Evolutionary conservation across 306 rosid genomes (phyloP), one percentile per base, ranked within the genome.

Genomic region (Medicago lupulina): DNA sequence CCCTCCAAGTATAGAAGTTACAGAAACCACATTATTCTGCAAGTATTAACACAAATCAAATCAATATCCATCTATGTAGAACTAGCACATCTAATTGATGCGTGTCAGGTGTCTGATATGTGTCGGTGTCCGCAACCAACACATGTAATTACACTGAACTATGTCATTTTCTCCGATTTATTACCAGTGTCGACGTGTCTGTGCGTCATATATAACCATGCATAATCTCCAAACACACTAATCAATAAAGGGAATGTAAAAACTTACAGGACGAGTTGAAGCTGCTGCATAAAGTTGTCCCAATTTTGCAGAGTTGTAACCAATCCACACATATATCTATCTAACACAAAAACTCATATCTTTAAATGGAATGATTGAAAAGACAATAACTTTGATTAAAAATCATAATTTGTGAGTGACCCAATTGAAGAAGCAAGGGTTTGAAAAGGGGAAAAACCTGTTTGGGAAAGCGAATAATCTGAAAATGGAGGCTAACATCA

Each of bases 211-310:
- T 25, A 25, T 25, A 25, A 25, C 44, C 58, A 9, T 17, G 54
- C 25, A 61, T 17, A 67, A 60, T 31, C 18, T 60, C 49, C 6
- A 9, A 41, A 28, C 43, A 62, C 2, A 75, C 8, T 66, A 64
- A 70, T 34, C 18, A 65, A 65, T 17, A 38, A 70, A 78, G 44
- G 39, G 71, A 55, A 67, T 34, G 28, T 44, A 16, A 83, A 54
- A 57, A 79, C 90, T 82, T 74, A 90, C 98, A 17, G 97, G 96
- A 7, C 91, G 81, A 50, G 91, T 89, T 13, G 91, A 83, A 68
- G 97, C 97, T 18, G 97, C 97, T 49, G 93, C 99, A 79, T 92
- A 92, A 79, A 95, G 19, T 71, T 79, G 86, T 18, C 98, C 99
- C 44, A 95, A 79, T 80, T 92, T 92, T 8, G 88, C 83, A 74